Conservation (phyloP, 2,329 filamentous ascomycete species). For the Amesomyces nigricolor region DNA sequence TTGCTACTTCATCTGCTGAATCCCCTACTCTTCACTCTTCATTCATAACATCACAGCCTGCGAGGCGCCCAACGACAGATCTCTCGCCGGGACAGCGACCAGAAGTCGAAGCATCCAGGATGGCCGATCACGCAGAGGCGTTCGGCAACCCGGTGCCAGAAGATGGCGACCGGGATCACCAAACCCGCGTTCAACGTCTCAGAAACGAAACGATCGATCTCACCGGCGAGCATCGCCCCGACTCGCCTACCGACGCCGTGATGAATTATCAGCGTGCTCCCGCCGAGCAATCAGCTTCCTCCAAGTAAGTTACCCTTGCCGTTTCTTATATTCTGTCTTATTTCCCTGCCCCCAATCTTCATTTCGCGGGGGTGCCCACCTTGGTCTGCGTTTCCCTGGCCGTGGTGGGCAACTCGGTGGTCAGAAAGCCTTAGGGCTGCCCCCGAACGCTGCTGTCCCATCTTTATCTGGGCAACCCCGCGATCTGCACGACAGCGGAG, state of each 20-base stretch:
- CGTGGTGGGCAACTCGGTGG: neutral
- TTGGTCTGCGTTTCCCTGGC: neutral
- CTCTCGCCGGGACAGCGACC: neutral
- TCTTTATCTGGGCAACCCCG: neutral
- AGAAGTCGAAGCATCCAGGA: neutral
- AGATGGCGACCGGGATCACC: neutral
- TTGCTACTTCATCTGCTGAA: neutral
- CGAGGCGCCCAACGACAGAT: too few species aligned
- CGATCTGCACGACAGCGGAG: neutral
- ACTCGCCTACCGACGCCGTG: constrained; percentile 32
- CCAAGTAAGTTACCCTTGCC: constrained; percentile 10
- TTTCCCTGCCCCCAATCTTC: neutral
- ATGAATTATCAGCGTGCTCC: constrained; percentile 26
- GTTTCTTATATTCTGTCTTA: neutral
- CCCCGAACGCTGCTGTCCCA: neutral
- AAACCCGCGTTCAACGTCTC: neutral
- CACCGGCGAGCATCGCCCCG: neutral
- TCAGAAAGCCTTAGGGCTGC: neutral
- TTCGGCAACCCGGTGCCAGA: neutral
- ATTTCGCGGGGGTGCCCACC: neutral
- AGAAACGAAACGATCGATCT: constrained; percentile 1
- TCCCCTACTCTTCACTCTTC: neutral
- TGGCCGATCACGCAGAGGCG: neutral
- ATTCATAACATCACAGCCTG: neutral
- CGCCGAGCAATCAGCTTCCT: neutral